Conservation (phyloP, 116 monocot species). For the Posidonia oceanica region DNA sequence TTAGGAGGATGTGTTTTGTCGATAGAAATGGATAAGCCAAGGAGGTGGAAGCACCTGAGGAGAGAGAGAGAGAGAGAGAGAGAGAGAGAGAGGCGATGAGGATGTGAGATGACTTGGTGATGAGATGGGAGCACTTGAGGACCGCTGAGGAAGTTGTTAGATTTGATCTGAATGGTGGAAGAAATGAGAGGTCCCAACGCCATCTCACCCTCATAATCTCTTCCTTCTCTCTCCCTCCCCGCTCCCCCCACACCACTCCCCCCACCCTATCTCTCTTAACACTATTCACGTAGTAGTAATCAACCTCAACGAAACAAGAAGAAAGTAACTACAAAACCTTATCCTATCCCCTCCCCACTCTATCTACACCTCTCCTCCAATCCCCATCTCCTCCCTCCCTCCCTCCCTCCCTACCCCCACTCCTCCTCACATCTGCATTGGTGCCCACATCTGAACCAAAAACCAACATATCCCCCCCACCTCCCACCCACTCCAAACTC, state of each 20-base stretch:
- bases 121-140: neutral
- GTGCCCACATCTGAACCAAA: conserved; percentile 1
- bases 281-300: neutral
- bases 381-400: conserved; percentile 3
- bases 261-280: neutral
- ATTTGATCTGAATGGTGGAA: neutral
- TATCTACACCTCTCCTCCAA: conserved; percentile 7
- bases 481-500: neutral
- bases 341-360: conserved; percentile 13
- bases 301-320: neutral
- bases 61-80: neutral
- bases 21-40: neutral
- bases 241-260: neutral
- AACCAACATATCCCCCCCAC: no score
- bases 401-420: neutral
- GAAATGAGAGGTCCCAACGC: conserved; percentile 4
- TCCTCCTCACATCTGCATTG: conserved; percentile 4
- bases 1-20: neutral
- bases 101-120: neutral
- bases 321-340: conserved; percentile 15
- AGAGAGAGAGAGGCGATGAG: neutral
- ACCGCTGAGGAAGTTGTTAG: neutral
- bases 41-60: no score
- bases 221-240: neutral
- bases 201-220: conserved; percentile 1